Evolutionary conservation across 306 rosid genomes (phyloP).

Genomic region (Casuarina cunninghamiana): DNA sequence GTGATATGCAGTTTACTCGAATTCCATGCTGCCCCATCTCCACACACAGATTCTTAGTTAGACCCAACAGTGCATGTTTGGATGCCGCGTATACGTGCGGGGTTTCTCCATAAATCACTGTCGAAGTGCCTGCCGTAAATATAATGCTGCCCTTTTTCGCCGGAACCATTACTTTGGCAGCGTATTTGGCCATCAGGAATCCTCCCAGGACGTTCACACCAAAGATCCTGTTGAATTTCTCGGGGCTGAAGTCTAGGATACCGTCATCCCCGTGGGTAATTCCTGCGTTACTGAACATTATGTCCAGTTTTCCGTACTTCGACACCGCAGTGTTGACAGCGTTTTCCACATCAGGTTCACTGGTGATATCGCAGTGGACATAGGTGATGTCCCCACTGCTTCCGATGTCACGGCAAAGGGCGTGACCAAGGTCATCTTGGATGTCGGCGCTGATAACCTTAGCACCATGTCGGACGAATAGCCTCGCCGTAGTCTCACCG

Average conservation of each 20-base stretch:
- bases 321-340: conserved; percentile 48
- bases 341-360: conserved; percentile 48
- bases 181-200: conserved; percentile 73
- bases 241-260: conserved; percentile 7
- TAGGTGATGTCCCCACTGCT: conserved; percentile 20
- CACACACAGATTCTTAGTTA: conserved; percentile 56
- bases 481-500: conserved; percentile 60
- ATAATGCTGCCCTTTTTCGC: conserved; percentile 50
- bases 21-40: conserved; percentile 64
- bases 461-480: conserved; percentile 60
- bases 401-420: conserved; percentile 43
- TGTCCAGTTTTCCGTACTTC: conserved; percentile 56
- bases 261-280: conserved; percentile 21
- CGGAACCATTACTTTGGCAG: conserved; percentile 60
- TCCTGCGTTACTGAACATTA: conserved; percentile 77
- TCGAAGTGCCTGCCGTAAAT: conserved; percentile 55
- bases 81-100: conserved; percentile 56
- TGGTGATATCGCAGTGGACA: conserved; percentile 58
- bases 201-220: conserved; percentile 60
- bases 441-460: conserved; percentile 64
- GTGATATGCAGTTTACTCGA: conserved; percentile 66
- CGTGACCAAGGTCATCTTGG: conserved; percentile 59
- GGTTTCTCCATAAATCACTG: conserved; percentile 38
- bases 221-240: conserved; percentile 53
- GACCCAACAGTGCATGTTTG: conserved; percentile 70